phyloP scores from a whole-genome alignment of 1,284 basidiomycete genomes.

The Puccinia triticina region DNA sequence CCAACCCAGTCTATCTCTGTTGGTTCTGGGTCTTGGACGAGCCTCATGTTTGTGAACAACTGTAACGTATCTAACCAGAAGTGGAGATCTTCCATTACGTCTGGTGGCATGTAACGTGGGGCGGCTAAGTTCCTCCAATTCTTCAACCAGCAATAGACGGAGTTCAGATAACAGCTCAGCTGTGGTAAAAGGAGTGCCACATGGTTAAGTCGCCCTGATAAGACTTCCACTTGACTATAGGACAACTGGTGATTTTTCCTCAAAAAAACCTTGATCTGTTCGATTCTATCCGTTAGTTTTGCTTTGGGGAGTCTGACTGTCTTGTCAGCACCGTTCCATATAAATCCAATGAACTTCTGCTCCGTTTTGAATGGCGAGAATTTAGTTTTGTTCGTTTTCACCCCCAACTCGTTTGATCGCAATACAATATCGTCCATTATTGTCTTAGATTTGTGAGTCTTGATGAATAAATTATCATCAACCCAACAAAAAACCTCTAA shows the following conservation, averaged over 20 bases:
- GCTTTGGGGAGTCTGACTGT: not conserved
- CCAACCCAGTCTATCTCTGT: not conserved
- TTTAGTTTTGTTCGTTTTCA: not conserved
- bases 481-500: not conserved
- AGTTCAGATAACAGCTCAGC: not conserved
- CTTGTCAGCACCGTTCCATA: conserved; percentile 13
- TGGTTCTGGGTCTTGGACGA: not conserved
- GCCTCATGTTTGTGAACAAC: not conserved
- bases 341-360: conserved; percentile 12
- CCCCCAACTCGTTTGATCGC: not conserved
- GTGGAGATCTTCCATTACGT: not conserved
- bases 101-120: not conserved
- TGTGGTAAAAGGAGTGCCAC: conserved; percentile 3
- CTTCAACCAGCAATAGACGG: conserved; percentile 1
- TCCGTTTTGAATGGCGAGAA: not conserved
- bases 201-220: not conserved
- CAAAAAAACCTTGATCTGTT: not conserved
- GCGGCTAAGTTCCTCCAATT: not conserved
- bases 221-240: not conserved
- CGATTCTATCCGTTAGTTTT: not conserved
- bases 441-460: not conserved
- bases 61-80: not conserved
- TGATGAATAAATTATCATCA: conserved; percentile 21
- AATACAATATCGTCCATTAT: not conserved
- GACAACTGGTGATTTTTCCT: not conserved